A percentile compares a stretch with the other conserved stretches of the same genome.
Evolutionary conservation across 306 rosid genomes (phyloP).

Genomic region (Dryas octopetala): DNA sequence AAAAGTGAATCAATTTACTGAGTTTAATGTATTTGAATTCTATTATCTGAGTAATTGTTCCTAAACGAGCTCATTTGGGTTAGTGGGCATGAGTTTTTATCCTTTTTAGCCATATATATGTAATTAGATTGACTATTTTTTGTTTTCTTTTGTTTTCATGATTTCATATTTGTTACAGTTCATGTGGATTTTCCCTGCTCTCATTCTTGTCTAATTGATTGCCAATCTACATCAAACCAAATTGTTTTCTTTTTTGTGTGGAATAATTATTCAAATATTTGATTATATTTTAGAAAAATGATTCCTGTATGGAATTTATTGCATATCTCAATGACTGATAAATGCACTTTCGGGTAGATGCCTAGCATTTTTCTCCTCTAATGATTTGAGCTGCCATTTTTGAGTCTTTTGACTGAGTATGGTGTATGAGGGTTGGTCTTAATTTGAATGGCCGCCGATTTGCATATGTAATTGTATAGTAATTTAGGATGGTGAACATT

Average conservation of each 20-base stretch:
- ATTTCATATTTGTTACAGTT: neutral
- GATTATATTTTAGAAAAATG: neutral
- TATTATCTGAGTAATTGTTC: neutral
- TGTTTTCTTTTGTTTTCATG: neutral
- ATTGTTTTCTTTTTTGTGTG: neutral
- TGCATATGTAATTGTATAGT: neutral
- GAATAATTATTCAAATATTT: too few species aligned
- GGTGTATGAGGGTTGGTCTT: neutral
- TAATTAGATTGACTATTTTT: neutral
- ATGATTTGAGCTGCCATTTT: neutral
- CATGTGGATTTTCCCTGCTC: neutral
- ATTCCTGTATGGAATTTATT: neutral
- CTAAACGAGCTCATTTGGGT: constrained; percentile 1
- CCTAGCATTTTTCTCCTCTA: neutral
- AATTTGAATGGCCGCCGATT: neutral
- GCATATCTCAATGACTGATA: neutral
- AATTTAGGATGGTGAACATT: neutral
- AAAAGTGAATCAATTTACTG: neutral
- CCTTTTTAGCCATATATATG: neutral
- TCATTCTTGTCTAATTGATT: neutral
- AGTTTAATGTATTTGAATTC: neutral
- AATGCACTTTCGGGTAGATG: neutral
- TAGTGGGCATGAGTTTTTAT: neutral
- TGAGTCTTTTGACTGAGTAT: neutral
- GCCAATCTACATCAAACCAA: neutral